Percentiles rank a stretch among this genome's conserved stretches.
phyloP scores from a whole-genome alignment of 2,329 filamentous ascomycete genomes.

The Fusarium proliferatum region DNA sequence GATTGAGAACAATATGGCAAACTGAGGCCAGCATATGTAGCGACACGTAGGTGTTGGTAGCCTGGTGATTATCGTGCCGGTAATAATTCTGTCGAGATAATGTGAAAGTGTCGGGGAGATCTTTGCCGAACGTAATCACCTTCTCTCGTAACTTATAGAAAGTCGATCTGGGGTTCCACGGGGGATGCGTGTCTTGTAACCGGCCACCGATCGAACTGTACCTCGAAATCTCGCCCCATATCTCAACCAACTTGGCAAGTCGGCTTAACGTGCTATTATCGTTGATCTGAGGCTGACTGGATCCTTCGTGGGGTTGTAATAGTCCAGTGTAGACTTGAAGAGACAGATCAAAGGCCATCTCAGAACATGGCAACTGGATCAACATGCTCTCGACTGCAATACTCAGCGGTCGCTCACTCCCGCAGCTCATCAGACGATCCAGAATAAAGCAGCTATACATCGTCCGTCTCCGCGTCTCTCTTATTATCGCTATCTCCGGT shows the following conservation, averaged over 20 bases:
- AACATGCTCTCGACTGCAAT: slow-evolving; percentile 60
- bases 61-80: slow-evolving; percentile 59
- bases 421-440: slow-evolving; percentile 75
- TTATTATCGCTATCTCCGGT: not conserved
- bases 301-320: slow-evolving; percentile 45
- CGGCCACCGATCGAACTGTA: slow-evolving; percentile 66
- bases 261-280: slow-evolving; percentile 63
- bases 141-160: slow-evolving; percentile 65
- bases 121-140: slow-evolving; percentile 53
- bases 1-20: slow-evolving; percentile 7
- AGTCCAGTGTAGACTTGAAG: slow-evolving; percentile 65
- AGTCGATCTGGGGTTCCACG: slow-evolving; percentile 67
- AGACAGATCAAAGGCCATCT: slow-evolving; percentile 68
- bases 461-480: slow-evolving; percentile 68
- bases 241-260: slow-evolving; percentile 68
- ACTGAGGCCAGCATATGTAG: slow-evolving; percentile 5
- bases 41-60: not conserved
- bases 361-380: slow-evolving; percentile 16
- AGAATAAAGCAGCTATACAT: slow-evolving; percentile 82
- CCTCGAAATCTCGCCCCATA: slow-evolving; percentile 68
- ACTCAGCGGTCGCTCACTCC: slow-evolving; percentile 69
- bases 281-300: slow-evolving; percentile 40
- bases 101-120: slow-evolving; percentile 66
- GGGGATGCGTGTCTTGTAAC: slow-evolving; percentile 61
- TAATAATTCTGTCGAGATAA: slow-evolving; percentile 57